Conservation (phyloP, 768 basidiomycete species). For the Glaciozyma antarctica region DNA sequence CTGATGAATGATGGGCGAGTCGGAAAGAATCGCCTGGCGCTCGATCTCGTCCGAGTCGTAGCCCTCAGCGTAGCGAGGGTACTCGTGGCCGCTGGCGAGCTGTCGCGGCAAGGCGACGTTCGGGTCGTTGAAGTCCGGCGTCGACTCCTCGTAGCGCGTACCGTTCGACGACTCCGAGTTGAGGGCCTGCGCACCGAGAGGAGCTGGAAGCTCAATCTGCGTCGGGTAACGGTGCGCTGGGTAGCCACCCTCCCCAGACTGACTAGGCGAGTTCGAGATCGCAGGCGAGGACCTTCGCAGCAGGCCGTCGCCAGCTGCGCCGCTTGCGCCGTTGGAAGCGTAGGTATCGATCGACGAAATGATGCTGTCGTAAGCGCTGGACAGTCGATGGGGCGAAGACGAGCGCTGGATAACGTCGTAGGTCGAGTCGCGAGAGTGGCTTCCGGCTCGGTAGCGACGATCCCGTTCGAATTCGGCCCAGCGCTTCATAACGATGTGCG, state of each 20-base stretch:
- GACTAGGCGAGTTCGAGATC: constrained; percentile 15
- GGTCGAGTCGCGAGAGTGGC: constrained; percentile 60
- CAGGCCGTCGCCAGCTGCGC: constrained; percentile 36
- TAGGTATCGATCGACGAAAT: constrained; percentile 46
- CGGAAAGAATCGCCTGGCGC: constrained; percentile 24
- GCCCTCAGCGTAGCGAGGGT: constrained; percentile 16
- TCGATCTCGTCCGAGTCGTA: constrained; percentile 26
- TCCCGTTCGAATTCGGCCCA: constrained; percentile 99
- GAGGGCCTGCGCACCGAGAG: constrained; percentile 20
- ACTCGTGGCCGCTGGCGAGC: constrained; percentile 25
- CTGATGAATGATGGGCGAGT: background rate
- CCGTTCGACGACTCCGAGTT: background rate
- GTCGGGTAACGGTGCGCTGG: constrained; percentile 6
- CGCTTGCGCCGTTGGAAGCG: constrained; percentile 22
- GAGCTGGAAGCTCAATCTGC: constrained; percentile 38
- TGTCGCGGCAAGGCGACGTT: background rate
- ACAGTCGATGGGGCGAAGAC: constrained; percentile 41
- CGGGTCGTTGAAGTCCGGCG: background rate
- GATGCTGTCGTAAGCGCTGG: constrained; percentile 53
- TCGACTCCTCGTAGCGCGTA: background rate
- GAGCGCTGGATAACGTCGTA: constrained; percentile 46
- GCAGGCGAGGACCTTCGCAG: constrained; percentile 35
- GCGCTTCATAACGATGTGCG: constrained; percentile 95
- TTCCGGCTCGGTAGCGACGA: constrained; percentile 48
- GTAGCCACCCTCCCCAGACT: constrained; percentile 35